Conservation (phyloP, 257 asterid species). For the Gentiana dahurica region DNA sequence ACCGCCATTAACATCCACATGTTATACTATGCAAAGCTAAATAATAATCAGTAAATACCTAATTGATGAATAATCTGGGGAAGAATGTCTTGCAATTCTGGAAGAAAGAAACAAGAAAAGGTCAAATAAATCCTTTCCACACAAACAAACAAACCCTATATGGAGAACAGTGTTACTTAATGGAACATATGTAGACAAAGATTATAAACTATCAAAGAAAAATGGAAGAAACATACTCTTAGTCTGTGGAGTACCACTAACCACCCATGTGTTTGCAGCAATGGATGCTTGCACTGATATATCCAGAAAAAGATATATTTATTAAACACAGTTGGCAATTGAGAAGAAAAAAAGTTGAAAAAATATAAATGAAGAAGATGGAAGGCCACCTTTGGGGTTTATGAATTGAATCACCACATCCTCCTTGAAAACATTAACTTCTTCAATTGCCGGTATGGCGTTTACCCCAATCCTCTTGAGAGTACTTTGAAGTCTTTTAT, state of each 20-base stretch:
- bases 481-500: constrained; percentile 63
- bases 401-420: constrained; percentile 54
- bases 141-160: not conserved
- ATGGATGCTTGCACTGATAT: constrained; percentile 57
- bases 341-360: not conserved
- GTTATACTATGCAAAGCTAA: too few species aligned
- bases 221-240: constrained; percentile 35
- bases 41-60: constrained; percentile 11
- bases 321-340: not conserved
- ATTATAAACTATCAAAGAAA: not conserved
- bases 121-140: too few species aligned
- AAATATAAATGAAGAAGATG: not conserved
- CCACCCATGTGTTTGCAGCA: constrained; percentile 77
- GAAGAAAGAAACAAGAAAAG: not conserved
- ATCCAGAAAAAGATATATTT: not conserved
- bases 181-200: too few species aligned
- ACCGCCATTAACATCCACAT: not conserved
- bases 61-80: constrained; percentile 36
- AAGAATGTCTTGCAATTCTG: constrained; percentile 50
- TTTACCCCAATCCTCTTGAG: constrained; percentile 67
- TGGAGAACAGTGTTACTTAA: not conserved
- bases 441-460: constrained; percentile 61
- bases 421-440: constrained; percentile 67
- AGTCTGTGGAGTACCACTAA: constrained; percentile 65
- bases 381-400: constrained; percentile 40